Percentiles rank a stretch among this genome's conserved stretches.
Evolutionary conservation across 1,284 basidiomycete genomes (phyloP).

Genomic region (Sporisorium iseilematis-ciliati): DNA sequence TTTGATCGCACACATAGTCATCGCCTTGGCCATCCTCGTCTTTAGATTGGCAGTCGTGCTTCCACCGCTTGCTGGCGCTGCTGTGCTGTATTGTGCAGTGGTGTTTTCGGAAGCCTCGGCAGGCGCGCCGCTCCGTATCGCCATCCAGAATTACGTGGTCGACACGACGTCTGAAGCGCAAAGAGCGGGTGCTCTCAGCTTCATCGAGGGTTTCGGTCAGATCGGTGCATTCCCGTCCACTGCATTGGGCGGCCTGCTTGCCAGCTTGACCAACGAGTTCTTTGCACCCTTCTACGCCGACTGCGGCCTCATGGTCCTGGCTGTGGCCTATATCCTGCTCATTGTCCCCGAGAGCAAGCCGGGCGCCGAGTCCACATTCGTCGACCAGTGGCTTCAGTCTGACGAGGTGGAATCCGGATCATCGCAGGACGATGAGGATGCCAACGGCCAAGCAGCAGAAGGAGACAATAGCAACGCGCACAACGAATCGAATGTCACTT

Average conservation of each 20-base stretch:
- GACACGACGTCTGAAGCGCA: constrained; percentile 60
- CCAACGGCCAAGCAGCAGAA: not conserved
- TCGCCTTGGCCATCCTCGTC: constrained; percentile 51
- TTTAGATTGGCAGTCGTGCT: constrained; percentile 53
- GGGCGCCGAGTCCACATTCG: constrained; percentile 47
- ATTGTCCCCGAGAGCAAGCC: constrained; percentile 61
- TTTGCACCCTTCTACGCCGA: constrained; percentile 64
- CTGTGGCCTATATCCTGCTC: constrained; percentile 51
- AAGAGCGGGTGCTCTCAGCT: constrained; percentile 57
- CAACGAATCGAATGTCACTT: constrained; percentile 36
- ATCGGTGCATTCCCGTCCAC: constrained; percentile 61
- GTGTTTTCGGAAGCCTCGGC: constrained; percentile 59
- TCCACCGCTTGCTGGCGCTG: constrained; percentile 48
- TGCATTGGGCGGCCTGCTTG: constrained; percentile 58
- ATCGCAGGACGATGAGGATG: constrained; percentile 14
- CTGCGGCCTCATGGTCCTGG: constrained; percentile 51
- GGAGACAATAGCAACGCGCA: constrained; percentile 9
- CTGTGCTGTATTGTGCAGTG: constrained; percentile 53
- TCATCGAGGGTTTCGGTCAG: constrained; percentile 65
- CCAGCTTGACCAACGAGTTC: constrained; percentile 58
- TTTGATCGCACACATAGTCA: constrained; percentile 49
- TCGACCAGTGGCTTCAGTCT: constrained; percentile 52
- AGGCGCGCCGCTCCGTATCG: constrained; percentile 58
- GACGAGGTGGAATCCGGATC: constrained; percentile 34
- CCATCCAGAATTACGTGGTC: constrained; percentile 66